A percentile compares a stretch with the other conserved stretches of the same genome.
Evolutionary conservation across 495 filamentous ascomycete genomes (phyloP).

Genomic region (Aspergillus avenaceus): DNA sequence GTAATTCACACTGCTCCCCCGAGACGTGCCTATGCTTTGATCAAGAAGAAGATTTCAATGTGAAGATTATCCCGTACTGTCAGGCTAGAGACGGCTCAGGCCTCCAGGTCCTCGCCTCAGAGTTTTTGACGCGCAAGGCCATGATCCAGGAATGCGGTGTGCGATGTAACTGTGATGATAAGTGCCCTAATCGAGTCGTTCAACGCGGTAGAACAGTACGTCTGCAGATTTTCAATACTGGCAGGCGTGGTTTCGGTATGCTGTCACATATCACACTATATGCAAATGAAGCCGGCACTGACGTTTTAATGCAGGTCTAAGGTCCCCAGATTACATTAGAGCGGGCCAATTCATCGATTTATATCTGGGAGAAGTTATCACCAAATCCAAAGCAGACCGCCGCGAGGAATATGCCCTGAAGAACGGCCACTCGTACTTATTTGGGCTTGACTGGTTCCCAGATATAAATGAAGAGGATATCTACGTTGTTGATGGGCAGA

Average conservation of each 20-base stretch:
- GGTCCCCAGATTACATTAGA: conserved; percentile 61
- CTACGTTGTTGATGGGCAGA: conserved; percentile 58
- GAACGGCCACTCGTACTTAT: conserved; percentile 61
- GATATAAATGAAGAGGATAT: conserved; percentile 34
- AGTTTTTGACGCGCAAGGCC: conserved; percentile 28
- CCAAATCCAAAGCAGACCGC: conserved; percentile 58
- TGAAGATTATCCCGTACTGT: conserved; percentile 36
- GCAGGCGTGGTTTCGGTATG: conserved; percentile 74
- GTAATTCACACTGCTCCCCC: conserved; percentile 28
- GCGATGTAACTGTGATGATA: conserved; percentile 58
- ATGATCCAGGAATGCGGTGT: conserved; percentile 81
- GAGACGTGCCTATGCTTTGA: conserved; percentile 33
- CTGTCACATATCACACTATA: conserved; percentile 1
- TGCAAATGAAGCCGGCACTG: background rate
- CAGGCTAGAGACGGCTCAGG: conserved; percentile 7
- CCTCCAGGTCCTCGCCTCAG: conserved; percentile 19
- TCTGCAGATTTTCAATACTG: conserved; percentile 79
- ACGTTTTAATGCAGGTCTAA: conserved; percentile 50
- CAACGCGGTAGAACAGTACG: conserved; percentile 70
- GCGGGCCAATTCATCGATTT: conserved; percentile 83
- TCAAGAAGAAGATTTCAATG: conserved; percentile 32
- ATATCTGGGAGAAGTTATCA: conserved; percentile 88
- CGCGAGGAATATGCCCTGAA: conserved; percentile 52
- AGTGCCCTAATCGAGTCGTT: conserved; percentile 79
- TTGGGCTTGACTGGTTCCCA: conserved; percentile 74